phyloP scores from a whole-genome alignment of 2,329 filamentous ascomycete genomes.

The Arthrobotrys conoides region DNA sequence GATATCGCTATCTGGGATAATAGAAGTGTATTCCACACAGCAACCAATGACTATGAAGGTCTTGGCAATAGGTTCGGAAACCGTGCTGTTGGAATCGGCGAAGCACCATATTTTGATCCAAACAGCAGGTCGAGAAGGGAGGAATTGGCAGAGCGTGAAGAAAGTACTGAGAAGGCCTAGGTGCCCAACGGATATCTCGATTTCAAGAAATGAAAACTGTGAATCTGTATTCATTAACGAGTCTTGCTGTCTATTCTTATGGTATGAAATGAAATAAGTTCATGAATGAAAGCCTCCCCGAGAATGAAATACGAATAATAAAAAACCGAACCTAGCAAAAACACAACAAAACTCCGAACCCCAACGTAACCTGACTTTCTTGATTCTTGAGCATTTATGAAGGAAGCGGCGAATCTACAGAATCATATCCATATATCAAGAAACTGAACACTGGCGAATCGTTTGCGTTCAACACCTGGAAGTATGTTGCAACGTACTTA shows the following conservation, averaged over 20 bases:
- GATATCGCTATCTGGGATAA: constrained; percentile 79
- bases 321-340: constrained; percentile 7
- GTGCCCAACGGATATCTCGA: neutral
- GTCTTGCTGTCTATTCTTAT: constrained; percentile 32
- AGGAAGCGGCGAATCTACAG: constrained; percentile 42
- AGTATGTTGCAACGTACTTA: constrained; percentile 50
- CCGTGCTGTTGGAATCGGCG: constrained; percentile 72
- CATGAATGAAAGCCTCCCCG: constrained; percentile 8
- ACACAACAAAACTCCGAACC: constrained; percentile 50
- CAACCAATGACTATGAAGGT: constrained; percentile 75
- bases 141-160: constrained; percentile 65
- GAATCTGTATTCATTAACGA: constrained; percentile 19
- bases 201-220: neutral
- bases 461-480: constrained; percentile 25
- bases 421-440: constrained; percentile 53
- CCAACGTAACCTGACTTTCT: neutral
- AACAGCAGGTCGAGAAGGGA: constrained; percentile 70
- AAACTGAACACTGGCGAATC: constrained; percentile 36
- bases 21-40: constrained; percentile 73
- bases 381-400: constrained; percentile 13
- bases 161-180: constrained; percentile 18
- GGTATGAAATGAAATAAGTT: constrained; percentile 4
- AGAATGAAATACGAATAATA: constrained; percentile 7
- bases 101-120: constrained; percentile 72
- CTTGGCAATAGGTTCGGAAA: constrained; percentile 71